phyloP scores from a whole-genome alignment of 1,284 basidiomycete genomes.

The Leccinum huronense region DNA sequence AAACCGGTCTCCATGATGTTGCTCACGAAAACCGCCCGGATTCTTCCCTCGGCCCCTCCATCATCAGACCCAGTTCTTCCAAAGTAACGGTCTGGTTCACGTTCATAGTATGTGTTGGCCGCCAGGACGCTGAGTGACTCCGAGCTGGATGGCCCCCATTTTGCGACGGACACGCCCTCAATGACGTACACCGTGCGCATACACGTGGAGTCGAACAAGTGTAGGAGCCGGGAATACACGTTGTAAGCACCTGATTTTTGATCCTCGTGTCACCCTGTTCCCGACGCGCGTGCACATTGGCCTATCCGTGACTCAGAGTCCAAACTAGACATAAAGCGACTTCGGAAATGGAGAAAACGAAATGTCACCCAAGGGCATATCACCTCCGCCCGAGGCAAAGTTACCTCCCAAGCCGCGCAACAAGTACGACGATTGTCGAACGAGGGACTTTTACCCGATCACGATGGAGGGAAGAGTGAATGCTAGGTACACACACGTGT shows the following conservation, averaged over 20 bases:
- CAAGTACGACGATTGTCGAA: conserved; percentile 24
- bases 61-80: neutral
- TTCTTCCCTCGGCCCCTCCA: neutral
- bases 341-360: neutral
- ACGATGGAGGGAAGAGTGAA: conserved; percentile 44
- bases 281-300: conserved; percentile 25
- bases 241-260: conserved; percentile 49
- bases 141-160: conserved; percentile 36
- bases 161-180: conserved; percentile 39
- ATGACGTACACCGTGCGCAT: conserved; percentile 30
- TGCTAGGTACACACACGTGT: neutral
- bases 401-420: conserved; percentile 27
- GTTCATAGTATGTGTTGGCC: conserved; percentile 41
- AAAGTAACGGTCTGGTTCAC: conserved; percentile 24
- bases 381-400: conserved; percentile 4
- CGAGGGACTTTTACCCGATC: conserved; percentile 37
- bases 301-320: conserved; percentile 35
- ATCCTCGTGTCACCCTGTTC: neutral
- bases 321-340: neutral
- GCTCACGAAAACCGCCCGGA: too few relatives aligned
- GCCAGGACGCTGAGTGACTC: conserved; percentile 39
- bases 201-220: conserved; percentile 41
- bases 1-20: too few relatives aligned
- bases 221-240: conserved; percentile 64
- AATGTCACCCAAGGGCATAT: neutral